Conservation (phyloP, 345 rosid species). For the Turnera subulata region DNA sequence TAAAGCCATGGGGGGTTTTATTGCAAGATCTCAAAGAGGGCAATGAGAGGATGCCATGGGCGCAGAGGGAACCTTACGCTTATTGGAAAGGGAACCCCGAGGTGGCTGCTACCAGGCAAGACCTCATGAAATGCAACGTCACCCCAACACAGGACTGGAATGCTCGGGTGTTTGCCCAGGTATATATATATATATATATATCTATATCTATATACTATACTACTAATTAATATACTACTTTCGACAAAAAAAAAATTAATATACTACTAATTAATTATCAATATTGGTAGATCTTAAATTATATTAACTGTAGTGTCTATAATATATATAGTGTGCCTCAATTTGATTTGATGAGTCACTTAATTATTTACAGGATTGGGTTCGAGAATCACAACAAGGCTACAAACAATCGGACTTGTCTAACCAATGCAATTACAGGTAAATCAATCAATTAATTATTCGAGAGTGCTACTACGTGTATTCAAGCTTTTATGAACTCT, state of each 20-base stretch:
- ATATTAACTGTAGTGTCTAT: too few species aligned
- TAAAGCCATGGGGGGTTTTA: constrained; percentile 17
- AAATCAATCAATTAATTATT: background rate
- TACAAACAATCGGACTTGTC: constrained; percentile 12
- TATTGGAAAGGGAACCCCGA: constrained; percentile 17
- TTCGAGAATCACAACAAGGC: constrained; percentile 12
- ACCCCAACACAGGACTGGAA: constrained; percentile 17
- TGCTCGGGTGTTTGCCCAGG: constrained; percentile 18
- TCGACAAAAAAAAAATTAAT: too few species aligned
- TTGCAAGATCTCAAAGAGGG: constrained; percentile 13
- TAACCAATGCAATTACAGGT: constrained; percentile 18
- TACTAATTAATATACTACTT: too few species aligned
- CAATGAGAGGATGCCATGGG: constrained; percentile 10
- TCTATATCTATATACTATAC: too few species aligned
- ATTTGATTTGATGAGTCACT: too few species aligned
- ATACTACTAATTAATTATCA: too few species aligned
- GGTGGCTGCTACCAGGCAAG: constrained; percentile 1
- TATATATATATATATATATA: background rate
- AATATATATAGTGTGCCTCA: too few species aligned
- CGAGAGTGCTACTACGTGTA: background rate
- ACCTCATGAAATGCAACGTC: constrained; percentile 16
- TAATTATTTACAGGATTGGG: constrained; percentile 22
- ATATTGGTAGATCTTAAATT: too few species aligned
- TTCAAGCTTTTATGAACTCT: background rate
- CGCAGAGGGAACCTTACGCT: constrained; percentile 17